phyloP scores from a whole-genome alignment of 768 basidiomycete species.

The Nidularia pulvinata region DNA sequence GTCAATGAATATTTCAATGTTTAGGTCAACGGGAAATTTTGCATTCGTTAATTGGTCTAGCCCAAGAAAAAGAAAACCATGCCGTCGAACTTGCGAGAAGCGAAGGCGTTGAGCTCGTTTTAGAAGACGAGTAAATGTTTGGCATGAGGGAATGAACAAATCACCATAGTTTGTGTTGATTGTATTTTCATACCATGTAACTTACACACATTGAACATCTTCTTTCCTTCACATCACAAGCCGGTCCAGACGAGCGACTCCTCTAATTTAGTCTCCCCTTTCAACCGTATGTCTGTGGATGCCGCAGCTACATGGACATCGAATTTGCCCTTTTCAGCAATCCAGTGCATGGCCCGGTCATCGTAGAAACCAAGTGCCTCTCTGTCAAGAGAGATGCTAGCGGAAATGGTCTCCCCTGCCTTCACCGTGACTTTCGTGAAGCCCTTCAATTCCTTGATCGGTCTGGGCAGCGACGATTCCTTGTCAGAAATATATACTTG shows the following conservation, averaged over 20 bases:
- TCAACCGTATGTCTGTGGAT: constrained; percentile 38
- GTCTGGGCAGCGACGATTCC: constrained; percentile 38
- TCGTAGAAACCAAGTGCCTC: constrained; percentile 52
- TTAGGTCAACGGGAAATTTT: constrained; percentile 65
- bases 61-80: constrained; percentile 40
- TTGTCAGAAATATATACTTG: constrained; percentile 48
- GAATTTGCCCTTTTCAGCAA: constrained; percentile 47
- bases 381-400: constrained; percentile 36
- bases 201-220: background rate
- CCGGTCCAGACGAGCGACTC: constrained; percentile 40
- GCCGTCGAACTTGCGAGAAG: constrained; percentile 48
- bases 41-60: constrained; percentile 48
- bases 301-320: constrained; percentile 44
- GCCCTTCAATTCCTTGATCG: constrained; percentile 43
- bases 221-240: constrained; percentile 18
- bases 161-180: background rate
- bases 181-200: background rate
- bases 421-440: constrained; percentile 45
- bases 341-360: constrained; percentile 38
- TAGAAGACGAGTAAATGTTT: constrained; percentile 30
- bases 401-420: constrained; percentile 38
- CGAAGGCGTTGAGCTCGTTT: constrained; percentile 52
- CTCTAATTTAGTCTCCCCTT: constrained; percentile 27
- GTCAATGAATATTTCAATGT: background rate
- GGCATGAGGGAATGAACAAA: background rate